Base-by-base conservation (phyloP, 192 early-diverging fungal species). In the Chytriomyces sp. region DNA sequence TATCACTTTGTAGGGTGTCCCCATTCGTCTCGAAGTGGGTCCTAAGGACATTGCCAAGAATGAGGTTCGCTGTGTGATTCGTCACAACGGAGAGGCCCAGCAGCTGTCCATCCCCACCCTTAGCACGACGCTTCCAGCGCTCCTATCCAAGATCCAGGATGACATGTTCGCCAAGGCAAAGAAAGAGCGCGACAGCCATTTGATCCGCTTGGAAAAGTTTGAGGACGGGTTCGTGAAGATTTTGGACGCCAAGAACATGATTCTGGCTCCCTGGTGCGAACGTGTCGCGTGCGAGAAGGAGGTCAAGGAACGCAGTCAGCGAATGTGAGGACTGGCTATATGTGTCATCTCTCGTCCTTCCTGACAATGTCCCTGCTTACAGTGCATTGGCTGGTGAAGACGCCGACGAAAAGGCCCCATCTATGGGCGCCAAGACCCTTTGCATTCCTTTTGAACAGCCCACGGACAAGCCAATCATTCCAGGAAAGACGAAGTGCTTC, bases 371-470 rank as follows among this genome's bases (percentile, higher is more conserved):
- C 28, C 49, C 3, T 54, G 32, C 61, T 39, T 58, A 0, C 34
- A 79, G 72, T 62, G 78, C 73, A 30, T 41, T 63, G 14, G 77
- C 65, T 7, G 75, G 75, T 25, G 92, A 99, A 85, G 87, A 89
- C 36, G 89, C 90, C 69, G 96, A 99, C 74, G 96, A 98, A 39
- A 91, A 92, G 83, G 98, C 94, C 60, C 98, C 98, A 38, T 97
- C 96, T 22, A 99, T 99, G 98, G 98, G 98, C 62, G 98, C 98
- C 69, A 99, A 99, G 82, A 95, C 96, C 5, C 89, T 99, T 33
- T 99, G 98, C 81, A 92, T 96, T 80, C 98, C 98, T 30, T 93
- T 93, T 76, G 84, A 89, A 54, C 96, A 99, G 89, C 96, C 98
- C 65, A 81, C 81, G 8, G 88, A 96, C 54, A 91, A 87, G 59